Evolutionary conservation across 202 grass and related monocot species (phyloP).

Genomic region (Setaria italica): DNA sequence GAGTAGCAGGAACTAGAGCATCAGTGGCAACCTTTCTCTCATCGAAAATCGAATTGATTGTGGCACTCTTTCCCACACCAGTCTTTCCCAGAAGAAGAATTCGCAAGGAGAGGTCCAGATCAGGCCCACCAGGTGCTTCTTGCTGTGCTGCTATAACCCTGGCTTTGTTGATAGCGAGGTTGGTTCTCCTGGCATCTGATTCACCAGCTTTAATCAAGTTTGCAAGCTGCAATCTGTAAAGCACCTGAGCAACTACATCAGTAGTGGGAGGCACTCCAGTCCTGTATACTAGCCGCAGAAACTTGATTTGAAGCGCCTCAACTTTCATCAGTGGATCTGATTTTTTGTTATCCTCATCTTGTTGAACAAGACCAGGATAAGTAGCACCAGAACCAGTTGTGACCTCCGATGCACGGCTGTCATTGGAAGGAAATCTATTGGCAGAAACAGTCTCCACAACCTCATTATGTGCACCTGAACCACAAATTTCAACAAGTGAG

Average conservation of each 20-base stretch:
- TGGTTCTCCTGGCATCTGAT: constrained; percentile 65
- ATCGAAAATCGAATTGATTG: constrained; percentile 90
- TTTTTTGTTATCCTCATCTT: constrained; percentile 43
- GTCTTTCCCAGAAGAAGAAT: constrained; percentile 93
- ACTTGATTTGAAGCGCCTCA: constrained; percentile 82
- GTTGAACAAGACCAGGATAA: constrained; percentile 41
- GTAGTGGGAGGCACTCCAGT: constrained; percentile 72
- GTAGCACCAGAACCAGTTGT: constrained; percentile 42
- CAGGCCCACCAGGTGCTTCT: constrained; percentile 57
- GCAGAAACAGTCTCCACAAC: constrained; percentile 40
- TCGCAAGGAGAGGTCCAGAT: constrained; percentile 72
- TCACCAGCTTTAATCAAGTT: constrained; percentile 83
- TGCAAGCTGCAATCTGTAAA: constrained; percentile 88
- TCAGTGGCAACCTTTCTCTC: constrained; percentile 61
- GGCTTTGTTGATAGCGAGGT: constrained; percentile 72
- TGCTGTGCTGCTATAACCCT: constrained; percentile 69
- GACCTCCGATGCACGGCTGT: constrained; percentile 40
- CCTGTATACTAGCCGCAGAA: constrained; percentile 72
- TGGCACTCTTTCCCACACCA: constrained; percentile 92
- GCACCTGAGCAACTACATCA: constrained; percentile 73
- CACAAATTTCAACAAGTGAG: constrained; percentile 16
- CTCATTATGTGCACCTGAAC: constrained; percentile 55
- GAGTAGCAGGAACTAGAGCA: constrained; percentile 68
- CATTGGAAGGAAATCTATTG: constrained; percentile 37
- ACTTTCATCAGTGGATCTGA: constrained; percentile 73